Base-by-base conservation (phyloP, 148 eudicot genomes). In the Rhododendron kiyosumense region DNA sequence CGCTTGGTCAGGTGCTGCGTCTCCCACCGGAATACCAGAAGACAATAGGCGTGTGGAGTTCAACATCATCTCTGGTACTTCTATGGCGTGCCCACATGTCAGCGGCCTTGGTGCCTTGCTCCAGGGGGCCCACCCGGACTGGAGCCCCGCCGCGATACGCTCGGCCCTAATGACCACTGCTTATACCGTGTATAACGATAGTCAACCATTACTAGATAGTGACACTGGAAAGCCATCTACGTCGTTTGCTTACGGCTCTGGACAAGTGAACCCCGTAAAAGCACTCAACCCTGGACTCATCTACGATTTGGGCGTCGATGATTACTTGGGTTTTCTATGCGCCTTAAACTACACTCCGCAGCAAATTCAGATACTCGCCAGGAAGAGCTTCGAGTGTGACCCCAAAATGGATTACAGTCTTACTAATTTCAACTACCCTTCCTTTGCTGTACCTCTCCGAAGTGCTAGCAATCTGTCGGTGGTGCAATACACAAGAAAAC, bases 61-160 rank as follows among this genome's bases (percentile, higher is more conserved):
- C 85, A 94, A 92, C 84, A 92, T 94, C 8, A 92, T 94, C 2
- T 94, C 94, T 0, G 96, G 96, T 4, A 94, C 92, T 7, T 91
- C 93, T 0, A 91, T 91, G 92, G 88, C 93, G 30, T 90, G 92
- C 77, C 92, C 93, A 2, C 93, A 91, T 63, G 89, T 91, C 69
- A 90, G 92, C 75, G 92, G 93, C 87, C 86, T 91, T 3, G 91
- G 92, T 13, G 93, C 92, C 10, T 57, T 91, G 78, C 85, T 91
- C 11, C 86, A 75, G 61, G 90, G 87, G 14, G 92, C 90, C 0
- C 93, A 88, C 54, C 89, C 90, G 0, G 90, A 90, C 1, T 91
- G 93, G 93, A 90, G 92, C 82, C 93, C 93, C 4, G 92, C 92
- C 1, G 93, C 93, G 0, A 88, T 91, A 54, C 86, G 89, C 4